phyloP scores from a whole-genome alignment of 2,329 filamentous ascomycete genomes.

The Pyricularia grisea region DNA sequence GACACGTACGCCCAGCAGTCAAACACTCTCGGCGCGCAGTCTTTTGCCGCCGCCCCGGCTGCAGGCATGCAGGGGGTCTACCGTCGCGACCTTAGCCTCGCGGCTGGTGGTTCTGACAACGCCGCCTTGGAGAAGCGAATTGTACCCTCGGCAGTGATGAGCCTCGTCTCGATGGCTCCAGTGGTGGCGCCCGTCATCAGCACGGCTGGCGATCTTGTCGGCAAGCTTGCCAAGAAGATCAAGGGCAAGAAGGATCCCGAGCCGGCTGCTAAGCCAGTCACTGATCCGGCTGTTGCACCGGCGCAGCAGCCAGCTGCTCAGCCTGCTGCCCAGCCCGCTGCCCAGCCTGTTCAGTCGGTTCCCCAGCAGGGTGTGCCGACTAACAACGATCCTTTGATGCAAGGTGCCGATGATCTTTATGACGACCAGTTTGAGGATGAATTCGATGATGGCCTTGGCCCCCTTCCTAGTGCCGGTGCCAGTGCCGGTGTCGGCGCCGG shows the following conservation, averaged over 20 bases:
- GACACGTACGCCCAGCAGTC: background rate
- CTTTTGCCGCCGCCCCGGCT: too few species aligned
- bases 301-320: background rate
- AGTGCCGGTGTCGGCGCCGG: background rate
- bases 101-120: background rate
- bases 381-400: background rate
- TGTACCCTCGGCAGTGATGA: background rate
- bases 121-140: background rate
- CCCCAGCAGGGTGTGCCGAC: background rate
- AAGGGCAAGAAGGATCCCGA: background rate
- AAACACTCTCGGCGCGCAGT: background rate
- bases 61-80: background rate
- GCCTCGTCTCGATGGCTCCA: background rate
- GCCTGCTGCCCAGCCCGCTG: background rate
- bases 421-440: background rate
- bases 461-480: background rate
- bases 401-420: background rate
- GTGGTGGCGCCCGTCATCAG: background rate
- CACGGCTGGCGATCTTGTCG: background rate
- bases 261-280: background rate
- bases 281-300: background rate
- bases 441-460: background rate
- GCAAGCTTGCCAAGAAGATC: background rate
- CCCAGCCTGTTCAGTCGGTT: background rate
- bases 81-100: background rate